These are phyloP conservation scores for Monosporascus sp. DNA, from an alignment of 2,329 filamentous ascomycete genomes.

Conservation along the genomic window DNA sequence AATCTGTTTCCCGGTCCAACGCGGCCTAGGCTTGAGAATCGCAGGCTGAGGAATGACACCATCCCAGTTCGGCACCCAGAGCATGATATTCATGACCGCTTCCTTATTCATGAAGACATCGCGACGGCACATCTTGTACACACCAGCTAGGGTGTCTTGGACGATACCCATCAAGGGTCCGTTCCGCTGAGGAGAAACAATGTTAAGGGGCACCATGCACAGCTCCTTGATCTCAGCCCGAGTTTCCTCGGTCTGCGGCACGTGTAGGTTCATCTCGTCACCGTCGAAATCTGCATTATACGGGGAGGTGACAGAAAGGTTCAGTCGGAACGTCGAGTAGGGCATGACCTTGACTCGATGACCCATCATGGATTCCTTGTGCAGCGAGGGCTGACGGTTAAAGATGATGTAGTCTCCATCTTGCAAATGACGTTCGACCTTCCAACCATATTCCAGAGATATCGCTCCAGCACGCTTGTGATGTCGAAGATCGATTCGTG, in stretches of 20 bases:
- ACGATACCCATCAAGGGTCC: conserved; percentile 99
- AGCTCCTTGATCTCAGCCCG: conserved; percentile 90
- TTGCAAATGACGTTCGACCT: conserved; percentile 93
- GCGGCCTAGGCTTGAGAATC: conserved; percentile 86
- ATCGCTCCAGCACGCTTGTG: conserved; percentile 85
- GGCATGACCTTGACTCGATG: conserved; percentile 97
- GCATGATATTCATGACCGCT: conserved; percentile 90
- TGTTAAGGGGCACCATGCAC: conserved; percentile 96
- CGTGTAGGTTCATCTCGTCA: conserved; percentile 99
- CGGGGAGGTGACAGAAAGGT: conserved; percentile 93
- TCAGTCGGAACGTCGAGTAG: conserved; percentile 96
- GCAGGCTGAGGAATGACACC: conserved; percentile 87
- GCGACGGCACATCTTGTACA: conserved; percentile 92
- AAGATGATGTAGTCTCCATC: conserved; percentile 98
- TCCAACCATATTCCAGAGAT: conserved; percentile 92
- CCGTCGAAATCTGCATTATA: conserved; percentile 99
- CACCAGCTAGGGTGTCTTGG: conserved; percentile 92
- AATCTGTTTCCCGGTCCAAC: conserved; percentile 98
- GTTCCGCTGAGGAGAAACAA: conserved; percentile 96
- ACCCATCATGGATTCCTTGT: conserved; percentile 99
- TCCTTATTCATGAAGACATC: conserved; percentile 89
- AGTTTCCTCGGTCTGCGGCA: conserved; percentile 95
- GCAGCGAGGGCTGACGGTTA: conserved; percentile 97
- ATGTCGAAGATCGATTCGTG: conserved; percentile 89
- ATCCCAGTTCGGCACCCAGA: conserved; percentile 98